Base-by-base conservation (phyloP, 1,139 yeast genomes). In the Lodderomyces oxycetoniae region DNA sequence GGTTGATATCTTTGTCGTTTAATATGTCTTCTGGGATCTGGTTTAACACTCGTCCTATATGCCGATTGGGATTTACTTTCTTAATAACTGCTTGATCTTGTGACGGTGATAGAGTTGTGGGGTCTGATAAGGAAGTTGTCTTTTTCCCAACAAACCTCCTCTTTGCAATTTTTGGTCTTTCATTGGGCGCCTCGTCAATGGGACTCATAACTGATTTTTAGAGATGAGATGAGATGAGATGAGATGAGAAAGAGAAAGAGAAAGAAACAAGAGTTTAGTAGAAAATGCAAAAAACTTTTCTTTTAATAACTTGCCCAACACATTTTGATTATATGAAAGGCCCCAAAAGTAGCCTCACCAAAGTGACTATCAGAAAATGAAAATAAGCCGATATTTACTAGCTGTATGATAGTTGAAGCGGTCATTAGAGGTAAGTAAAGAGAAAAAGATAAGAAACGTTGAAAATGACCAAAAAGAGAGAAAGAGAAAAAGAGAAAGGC, bases 21-120 rank as follows among this genome's bases (percentile, higher is more conserved):
- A 88, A 56, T 17, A 91, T 88, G 8, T 87, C 96, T 5, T 74
- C 76, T 1, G 98, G 98, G n/a, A 93, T 84, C 53, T 87, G 96
- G 49, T 86, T 85, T 59, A 85, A 65, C 4, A 87, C 77, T 44
- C 95, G 61, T 4, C 74, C 71, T 3, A 71, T 55, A 17, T 61
- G 67, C 35, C 42, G 40, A 26, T 32, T 28, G n/a, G 21, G 26
- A 12, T 24, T 63, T 43, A 32, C 32, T 10, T 28, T 20, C 28
- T 43, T 50, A 42, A 52, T 38, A 38, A 48, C 48, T 50, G 46
- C 44, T 55, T 46, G 34, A 16, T 33, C 35, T 5, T 31, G 22
- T 4, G 15, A 14, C 7, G 17, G 4, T 4, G 31, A 11, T 21
- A n/a, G 17, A 7, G 16, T 15, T 12, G 25, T 25, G 12, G 30